These are phyloP conservation scores for Colletotrichum aenigma DNA, from an alignment of 2,329 filamentous ascomycete genomes.

Conservation along the genomic window DNA sequence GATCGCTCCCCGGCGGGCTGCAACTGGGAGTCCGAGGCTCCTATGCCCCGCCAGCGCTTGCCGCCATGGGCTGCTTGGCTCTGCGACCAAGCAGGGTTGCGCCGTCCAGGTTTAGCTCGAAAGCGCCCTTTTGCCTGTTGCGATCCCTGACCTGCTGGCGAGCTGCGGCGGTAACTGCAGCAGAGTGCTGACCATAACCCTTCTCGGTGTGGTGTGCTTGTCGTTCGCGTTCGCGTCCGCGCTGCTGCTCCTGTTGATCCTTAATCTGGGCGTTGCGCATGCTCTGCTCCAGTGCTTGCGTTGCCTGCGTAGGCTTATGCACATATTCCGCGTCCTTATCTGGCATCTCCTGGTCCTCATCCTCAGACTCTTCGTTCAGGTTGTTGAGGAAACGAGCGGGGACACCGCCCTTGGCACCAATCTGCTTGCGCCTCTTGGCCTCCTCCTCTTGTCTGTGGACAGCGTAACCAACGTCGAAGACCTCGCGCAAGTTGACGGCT, in stretches of 20 bases:
- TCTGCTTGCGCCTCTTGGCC: conserved; percentile 86
- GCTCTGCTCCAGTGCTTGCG: conserved; percentile 82
- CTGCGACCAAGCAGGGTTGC: conserved; percentile 84
- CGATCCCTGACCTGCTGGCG: conserved; percentile 76
- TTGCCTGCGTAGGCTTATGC: conserved; percentile 47
- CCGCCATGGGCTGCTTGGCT: conserved; percentile 55
- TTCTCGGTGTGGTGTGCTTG: conserved; percentile 43
- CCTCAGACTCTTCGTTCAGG: conserved; percentile 72
- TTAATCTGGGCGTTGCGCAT: conserved; percentile 83
- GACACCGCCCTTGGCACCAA: conserved; percentile 72
- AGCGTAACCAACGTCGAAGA: conserved; percentile 98
- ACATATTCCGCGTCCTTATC: conserved; percentile 60
- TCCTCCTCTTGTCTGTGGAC: conserved; percentile 97
- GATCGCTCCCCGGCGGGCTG: not conserved
- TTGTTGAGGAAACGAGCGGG: conserved; percentile 57
- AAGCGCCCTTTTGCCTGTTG: conserved; percentile 76
- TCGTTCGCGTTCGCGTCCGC: conserved; percentile 55
- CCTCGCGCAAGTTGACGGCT: conserved; percentile 92
- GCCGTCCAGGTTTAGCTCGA: conserved; percentile 91
- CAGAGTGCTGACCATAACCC: conserved; percentile 89
- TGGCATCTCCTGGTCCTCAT: conserved; percentile 64
- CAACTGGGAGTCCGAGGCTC: conserved; percentile 1
- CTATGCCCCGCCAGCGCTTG: conserved; percentile 38
- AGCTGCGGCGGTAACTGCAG: conserved; percentile 82
- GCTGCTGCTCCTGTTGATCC: conserved; percentile 56